phyloP scores from a whole-genome alignment of 1,139 yeast species.

The Insectozyma bohioensis region DNA sequence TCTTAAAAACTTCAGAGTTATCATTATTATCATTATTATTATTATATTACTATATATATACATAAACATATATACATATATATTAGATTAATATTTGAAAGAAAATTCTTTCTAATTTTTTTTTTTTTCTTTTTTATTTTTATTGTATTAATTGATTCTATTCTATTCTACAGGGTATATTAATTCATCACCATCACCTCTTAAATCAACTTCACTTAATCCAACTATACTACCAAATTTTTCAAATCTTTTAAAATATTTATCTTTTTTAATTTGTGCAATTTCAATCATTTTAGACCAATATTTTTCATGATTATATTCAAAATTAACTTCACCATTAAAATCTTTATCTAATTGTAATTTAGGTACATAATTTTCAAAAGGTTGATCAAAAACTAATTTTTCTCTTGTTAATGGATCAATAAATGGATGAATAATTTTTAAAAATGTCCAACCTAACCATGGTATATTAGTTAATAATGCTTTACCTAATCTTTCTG shows the following conservation, averaged over 20 bases:
- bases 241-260: constrained; percentile 39
- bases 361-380: constrained; percentile 44
- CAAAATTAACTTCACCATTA: constrained; percentile 43
- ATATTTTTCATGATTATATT: constrained; percentile 42
- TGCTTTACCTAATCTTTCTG: constrained; percentile 49
- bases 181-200: constrained; percentile 53
- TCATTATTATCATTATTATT: no score
- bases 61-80: no score
- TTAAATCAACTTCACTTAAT: constrained; percentile 67
- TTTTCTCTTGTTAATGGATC: constrained; percentile 52
- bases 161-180: constrained; percentile 23
- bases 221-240: constrained; percentile 42
- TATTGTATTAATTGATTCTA: constrained; percentile 26
- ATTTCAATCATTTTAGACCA: constrained; percentile 45
- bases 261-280: constrained; percentile 35
- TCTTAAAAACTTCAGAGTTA: no score
- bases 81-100: not conserved
- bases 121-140: not conserved
- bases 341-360: constrained; percentile 50
- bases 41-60: no score
- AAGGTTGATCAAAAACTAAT: constrained; percentile 49
- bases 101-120: not conserved
- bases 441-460: constrained; percentile 48
- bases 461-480: constrained; percentile 49
- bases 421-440: constrained; percentile 48